Percentiles rank a stretch among this genome's conserved stretches.
These are phyloP conservation scores for Striga asiatica DNA, from an alignment of 257 asterid species.

Conservation along the genomic window DNA sequence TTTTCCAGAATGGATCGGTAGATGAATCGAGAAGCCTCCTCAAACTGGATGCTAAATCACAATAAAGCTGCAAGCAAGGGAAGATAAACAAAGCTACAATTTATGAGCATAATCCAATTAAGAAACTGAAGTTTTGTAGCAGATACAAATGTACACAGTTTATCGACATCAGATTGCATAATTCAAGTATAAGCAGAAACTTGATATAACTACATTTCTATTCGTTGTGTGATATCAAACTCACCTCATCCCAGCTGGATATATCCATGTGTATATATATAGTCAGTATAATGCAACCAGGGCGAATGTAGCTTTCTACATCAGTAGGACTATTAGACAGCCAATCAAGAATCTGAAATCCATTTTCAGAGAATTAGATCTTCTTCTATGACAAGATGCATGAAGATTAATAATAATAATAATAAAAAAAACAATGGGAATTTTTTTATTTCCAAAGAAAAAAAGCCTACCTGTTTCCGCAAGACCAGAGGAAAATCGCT, in stretches of 20 bases:
- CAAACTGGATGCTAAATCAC: constrained; percentile 57
- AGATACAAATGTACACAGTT: not conserved
- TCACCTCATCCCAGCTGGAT: constrained; percentile 73
- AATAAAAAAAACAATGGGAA: too few species aligned
- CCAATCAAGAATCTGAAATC: constrained; percentile 89
- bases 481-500: constrained; percentile 55
- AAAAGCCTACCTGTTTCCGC: constrained; percentile 59
- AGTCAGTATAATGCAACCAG: constrained; percentile 83
- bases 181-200: not conserved
- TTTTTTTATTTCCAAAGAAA: constrained; percentile 10
- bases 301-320: constrained; percentile 87
- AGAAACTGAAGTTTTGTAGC: not conserved
- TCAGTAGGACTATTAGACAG: constrained; percentile 84
- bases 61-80: constrained; percentile 45
- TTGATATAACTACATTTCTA: not conserved
- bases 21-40: constrained; percentile 65
- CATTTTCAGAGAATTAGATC: constrained; percentile 10
- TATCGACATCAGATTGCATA: constrained; percentile 3
- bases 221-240: constrained; percentile 5
- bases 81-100: constrained; percentile 7
- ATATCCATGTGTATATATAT: constrained; percentile 71
- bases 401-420: constrained; percentile 3
- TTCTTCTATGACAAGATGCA: not conserved
- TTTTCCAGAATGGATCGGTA: constrained; percentile 66
- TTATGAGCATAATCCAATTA: not conserved